Conservation (phyloP, 192 early-diverging fungal species). For the Coemansia sp. region DNA sequence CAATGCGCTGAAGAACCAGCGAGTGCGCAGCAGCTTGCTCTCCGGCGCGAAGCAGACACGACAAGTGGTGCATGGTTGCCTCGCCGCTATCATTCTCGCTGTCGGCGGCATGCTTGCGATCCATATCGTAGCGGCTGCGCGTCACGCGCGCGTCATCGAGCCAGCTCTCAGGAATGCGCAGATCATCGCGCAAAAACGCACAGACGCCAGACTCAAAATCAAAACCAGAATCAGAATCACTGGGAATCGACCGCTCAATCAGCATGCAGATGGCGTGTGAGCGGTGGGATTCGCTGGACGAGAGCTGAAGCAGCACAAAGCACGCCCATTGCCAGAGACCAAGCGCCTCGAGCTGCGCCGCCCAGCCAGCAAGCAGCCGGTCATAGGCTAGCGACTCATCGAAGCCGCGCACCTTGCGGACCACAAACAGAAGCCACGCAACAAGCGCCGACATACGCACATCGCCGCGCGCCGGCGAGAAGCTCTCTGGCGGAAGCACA, state of each 20-base stretch:
- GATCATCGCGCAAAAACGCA: conserved; percentile 61
- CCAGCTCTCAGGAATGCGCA: conserved; percentile 68
- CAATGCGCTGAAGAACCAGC: conserved; percentile 58
- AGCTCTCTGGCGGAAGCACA: conserved; percentile 61
- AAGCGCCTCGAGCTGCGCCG: conserved; percentile 68
- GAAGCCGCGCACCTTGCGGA: conserved; percentile 54
- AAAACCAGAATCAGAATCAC: background rate
- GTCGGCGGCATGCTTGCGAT: conserved; percentile 13
- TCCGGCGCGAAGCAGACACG: conserved; percentile 51
- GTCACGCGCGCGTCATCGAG: conserved; percentile 42
- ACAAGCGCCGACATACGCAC: conserved; percentile 71
- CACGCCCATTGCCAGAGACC: conserved; percentile 86
- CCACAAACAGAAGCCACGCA: conserved; percentile 53
- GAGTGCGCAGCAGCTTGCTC: conserved; percentile 52
- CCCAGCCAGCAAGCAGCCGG: conserved; percentile 61
- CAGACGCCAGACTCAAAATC: conserved; percentile 16
- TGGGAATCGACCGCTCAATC: conserved; percentile 31
- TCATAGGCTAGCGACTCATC: conserved; percentile 52
- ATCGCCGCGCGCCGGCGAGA: conserved; percentile 63
- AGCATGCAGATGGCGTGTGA: conserved; percentile 52
- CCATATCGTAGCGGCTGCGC: conserved; percentile 56
- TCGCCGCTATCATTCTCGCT: conserved; percentile 8
- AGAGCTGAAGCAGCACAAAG: conserved; percentile 73
- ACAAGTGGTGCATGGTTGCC: conserved; percentile 33
- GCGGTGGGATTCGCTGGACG: conserved; percentile 32